These are phyloP conservation scores for Citropsis articulata DNA, from an alignment of 345 rosid species.

Conservation along the genomic window DNA sequence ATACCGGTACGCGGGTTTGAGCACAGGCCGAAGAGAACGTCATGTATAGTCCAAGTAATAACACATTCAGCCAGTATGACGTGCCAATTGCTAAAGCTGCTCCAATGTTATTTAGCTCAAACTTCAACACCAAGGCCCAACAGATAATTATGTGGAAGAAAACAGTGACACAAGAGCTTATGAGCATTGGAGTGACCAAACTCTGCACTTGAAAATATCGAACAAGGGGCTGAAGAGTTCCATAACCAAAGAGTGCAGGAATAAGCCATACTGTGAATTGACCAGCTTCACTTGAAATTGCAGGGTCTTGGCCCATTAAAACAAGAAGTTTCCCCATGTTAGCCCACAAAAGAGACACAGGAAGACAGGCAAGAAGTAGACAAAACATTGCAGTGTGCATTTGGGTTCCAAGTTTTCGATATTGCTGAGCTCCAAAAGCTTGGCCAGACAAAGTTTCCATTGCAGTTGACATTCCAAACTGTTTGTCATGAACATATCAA, in stretches of 20 bases:
- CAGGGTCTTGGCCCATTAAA: constrained; percentile 58
- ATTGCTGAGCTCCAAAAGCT: constrained; percentile 67
- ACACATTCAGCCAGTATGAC: constrained; percentile 54
- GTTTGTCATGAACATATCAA: neutral
- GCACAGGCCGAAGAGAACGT: constrained; percentile 43
- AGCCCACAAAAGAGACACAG: constrained; percentile 55
- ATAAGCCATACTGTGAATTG: constrained; percentile 51
- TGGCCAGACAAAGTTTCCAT: constrained; percentile 84
- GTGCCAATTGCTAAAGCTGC: constrained; percentile 47
- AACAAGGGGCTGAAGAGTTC: constrained; percentile 52
- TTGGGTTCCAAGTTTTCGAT: constrained; percentile 48
- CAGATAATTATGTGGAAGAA: constrained; percentile 48
- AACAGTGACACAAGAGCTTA: constrained; percentile 42
- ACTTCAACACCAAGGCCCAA: constrained; percentile 58
- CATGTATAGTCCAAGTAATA: constrained; percentile 50
- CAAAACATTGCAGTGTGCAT: constrained; percentile 53
- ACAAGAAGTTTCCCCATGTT: constrained; percentile 50
- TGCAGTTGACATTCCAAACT: constrained; percentile 76
- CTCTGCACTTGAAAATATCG: constrained; percentile 60
- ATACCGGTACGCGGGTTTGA: constrained; percentile 38
- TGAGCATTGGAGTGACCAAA: constrained; percentile 50
- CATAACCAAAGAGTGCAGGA: constrained; percentile 60
- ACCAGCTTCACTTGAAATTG: constrained; percentile 51
- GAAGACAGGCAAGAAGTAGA: constrained; percentile 42
- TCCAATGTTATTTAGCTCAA: constrained; percentile 39